A percentile compares a stretch with the other conserved stretches of the same genome.
Evolutionary conservation across 2,329 filamentous ascomycete genomes (phyloP).

Genomic region (Venturia aucupariae): DNA sequence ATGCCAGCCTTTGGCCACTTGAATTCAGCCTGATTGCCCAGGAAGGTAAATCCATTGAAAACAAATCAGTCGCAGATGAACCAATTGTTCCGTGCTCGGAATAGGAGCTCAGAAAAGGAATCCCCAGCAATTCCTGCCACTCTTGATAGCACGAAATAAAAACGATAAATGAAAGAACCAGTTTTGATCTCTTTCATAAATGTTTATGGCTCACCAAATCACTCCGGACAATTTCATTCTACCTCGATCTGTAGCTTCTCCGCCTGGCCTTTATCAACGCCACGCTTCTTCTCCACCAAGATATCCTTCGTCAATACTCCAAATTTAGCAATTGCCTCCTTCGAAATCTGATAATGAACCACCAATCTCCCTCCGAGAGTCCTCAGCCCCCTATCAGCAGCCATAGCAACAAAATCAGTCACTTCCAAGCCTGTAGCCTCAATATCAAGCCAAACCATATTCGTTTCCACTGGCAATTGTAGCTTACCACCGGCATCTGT

Average conservation of each 20-base stretch:
- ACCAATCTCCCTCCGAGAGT: constrained; percentile 52
- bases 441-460: constrained; percentile 82
- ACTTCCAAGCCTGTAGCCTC: constrained; percentile 46
- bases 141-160: no score
- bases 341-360: constrained; percentile 64
- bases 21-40: no score
- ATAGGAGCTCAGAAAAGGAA: no score
- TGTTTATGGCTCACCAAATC: no score
- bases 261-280: background rate
- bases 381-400: constrained; percentile 48
- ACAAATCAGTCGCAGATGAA: no score
- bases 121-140: no score
- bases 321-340: constrained; percentile 45
- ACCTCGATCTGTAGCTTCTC: background rate
- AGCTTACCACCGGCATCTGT: constrained; percentile 58
- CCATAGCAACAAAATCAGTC: constrained; percentile 46
- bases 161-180: no score
- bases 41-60: no score
- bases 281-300: constrained; percentile 9
- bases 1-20: no score
- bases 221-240: background rate
- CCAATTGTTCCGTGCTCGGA: no score
- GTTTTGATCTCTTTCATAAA: no score
- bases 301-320: constrained; percentile 8
- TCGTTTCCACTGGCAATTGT: constrained; percentile 67